phyloP scores from a whole-genome alignment of 805 yeast species.

The Starmerella scarabaei region DNA sequence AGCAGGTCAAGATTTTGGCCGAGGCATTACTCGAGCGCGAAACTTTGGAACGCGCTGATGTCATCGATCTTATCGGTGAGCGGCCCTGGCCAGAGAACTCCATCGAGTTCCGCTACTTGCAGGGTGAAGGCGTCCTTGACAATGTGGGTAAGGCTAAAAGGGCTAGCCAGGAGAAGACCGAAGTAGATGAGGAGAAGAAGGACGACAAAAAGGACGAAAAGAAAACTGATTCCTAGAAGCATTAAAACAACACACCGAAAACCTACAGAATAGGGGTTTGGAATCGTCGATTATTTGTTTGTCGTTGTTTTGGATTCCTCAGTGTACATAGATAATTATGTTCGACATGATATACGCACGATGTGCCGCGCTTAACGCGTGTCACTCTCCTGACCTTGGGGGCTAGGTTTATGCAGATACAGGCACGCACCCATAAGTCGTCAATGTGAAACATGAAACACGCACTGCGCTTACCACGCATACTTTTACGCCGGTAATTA shows the following conservation, averaged over 20 bases:
- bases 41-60: slow-evolving; percentile 85
- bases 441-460: too few relatives aligned
- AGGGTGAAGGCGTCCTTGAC: slow-evolving; percentile 22
- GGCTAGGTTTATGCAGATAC: too few relatives aligned
- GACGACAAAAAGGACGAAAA: slow-evolving; percentile 2
- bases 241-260: neutral
- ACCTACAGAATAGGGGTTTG: too few relatives aligned
- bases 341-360: too few relatives aligned
- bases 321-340: too few relatives aligned
- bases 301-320: too few relatives aligned
- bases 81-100: slow-evolving; percentile 54
- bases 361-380: too few relatives aligned
- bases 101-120: slow-evolving; percentile 22
- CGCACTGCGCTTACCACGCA: too few relatives aligned
- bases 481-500: too few relatives aligned
- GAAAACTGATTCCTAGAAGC: neutral
- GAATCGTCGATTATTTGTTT: too few relatives aligned
- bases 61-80: slow-evolving; percentile 77
- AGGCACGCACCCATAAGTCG: too few relatives aligned
- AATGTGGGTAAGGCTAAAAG: slow-evolving; percentile 9
- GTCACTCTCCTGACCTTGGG: too few relatives aligned
- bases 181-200: neutral
- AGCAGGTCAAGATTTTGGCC: slow-evolving; percentile 74
- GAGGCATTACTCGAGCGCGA: slow-evolving; percentile 76
- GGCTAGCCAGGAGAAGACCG: neutral